Conservation (phyloP, 2,329 filamentous ascomycete species). For the Colletotrichum trifolii region DNA sequence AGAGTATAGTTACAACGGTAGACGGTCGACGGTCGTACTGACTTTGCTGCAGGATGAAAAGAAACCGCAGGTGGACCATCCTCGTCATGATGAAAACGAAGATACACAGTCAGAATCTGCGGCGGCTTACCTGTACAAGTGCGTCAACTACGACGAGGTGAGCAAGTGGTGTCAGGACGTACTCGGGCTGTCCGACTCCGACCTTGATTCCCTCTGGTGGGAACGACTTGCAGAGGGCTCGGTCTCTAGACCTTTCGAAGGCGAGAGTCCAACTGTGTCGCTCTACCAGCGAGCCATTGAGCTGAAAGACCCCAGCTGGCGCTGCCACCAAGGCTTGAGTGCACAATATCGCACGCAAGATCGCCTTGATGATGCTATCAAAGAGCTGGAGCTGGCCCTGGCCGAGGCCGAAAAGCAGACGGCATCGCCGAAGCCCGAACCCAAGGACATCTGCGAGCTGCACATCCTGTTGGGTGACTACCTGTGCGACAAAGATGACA, state of each 20-base stretch:
- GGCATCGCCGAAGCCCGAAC: background rate
- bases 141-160: background rate
- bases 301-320: background rate
- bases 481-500: too few species aligned
- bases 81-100: too few species aligned
- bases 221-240: constrained; percentile 4
- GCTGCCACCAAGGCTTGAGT: background rate
- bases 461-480: background rate
- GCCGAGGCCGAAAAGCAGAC: background rate
- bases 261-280: background rate
- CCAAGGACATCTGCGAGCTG: background rate
- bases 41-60: too few species aligned
- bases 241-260: too few species aligned
- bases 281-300: background rate
- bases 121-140: background rate
- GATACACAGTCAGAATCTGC: too few species aligned
- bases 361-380: background rate
- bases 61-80: too few species aligned
- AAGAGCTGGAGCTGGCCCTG: background rate
- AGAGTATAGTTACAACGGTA: background rate
- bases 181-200: background rate
- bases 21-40: too few species aligned
- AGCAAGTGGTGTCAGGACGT: background rate
- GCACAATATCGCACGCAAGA: background rate
- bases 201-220: constrained; percentile 4